Base-by-base conservation (phyloP, 345 rosid genomes). In the Luvunga scandens region DNA sequence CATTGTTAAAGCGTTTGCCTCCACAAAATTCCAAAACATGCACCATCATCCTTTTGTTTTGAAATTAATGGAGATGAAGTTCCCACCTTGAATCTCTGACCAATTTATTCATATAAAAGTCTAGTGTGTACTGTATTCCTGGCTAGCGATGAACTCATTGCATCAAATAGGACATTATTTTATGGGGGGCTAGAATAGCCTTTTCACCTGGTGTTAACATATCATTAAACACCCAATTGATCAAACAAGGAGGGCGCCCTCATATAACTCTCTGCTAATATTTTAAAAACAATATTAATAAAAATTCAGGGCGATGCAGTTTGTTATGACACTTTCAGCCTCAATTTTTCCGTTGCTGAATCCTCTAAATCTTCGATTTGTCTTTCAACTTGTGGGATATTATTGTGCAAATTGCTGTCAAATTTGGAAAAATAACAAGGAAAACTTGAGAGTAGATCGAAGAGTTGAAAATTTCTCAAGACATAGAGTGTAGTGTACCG, bases 21-120 rank as follows among this genome's bases (percentile, higher is more conserved):
- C 71, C 88, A 82, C 66, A 83, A 81, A 80, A 75, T 63, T 83
- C 88, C 89, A 84, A 84, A 86, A 36, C 66, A 36, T 66, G 69
- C 68, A 79, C 4, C 79, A 65, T 62, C 82, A 78, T 68, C 83
- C 38, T 75, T 69, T 8, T 63, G 24, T 63, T 74, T 64, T 59
- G 70, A 69, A 80, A 25, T 24, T 33, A 48, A 45, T 16, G 34
- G 73, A 22, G 38, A 78, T 74, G 69, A 75, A 71, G 78, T 79
- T 75, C 75, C 80, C 31, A 80, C 63, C 77, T 75, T 76, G 50
- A 73, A 75, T 83, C 83, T 82, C 84, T 81, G 86, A 81, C 80
- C 82, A 74, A 21, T 76, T 72, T 60, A 38, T 71, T 71, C 78
- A 78, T 78, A 64, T 19, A 45, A 68, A 67, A 73, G 50, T 71